These are phyloP conservation scores for Pisolithus microcarpus DNA, from an alignment of 768 basidiomycete species.

Conservation along the genomic window DNA sequence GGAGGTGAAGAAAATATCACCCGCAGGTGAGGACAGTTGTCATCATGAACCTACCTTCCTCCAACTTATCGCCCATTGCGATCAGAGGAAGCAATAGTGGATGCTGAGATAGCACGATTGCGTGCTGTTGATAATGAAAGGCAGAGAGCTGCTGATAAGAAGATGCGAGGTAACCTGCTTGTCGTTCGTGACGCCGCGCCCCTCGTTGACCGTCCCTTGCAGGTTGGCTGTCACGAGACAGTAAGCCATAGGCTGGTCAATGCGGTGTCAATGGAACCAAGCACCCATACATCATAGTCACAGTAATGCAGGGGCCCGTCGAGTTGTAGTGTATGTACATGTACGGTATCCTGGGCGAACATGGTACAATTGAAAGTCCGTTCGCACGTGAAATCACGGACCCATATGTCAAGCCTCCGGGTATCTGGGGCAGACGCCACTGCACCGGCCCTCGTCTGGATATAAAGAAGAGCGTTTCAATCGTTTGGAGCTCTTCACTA, in stretches of 20 bases:
- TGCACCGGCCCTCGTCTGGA: neutral
- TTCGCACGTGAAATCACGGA: constrained; percentile 9
- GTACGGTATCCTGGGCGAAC: no score
- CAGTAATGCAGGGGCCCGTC: neutral
- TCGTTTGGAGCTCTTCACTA: no score
- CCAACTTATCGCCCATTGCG: neutral
- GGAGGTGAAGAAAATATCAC: constrained; percentile 58
- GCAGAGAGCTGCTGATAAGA: constrained; percentile 58
- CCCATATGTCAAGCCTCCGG: neutral
- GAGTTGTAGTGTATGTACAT: no score
- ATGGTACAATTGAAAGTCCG: no score
- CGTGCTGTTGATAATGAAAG: constrained; percentile 59
- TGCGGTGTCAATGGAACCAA: no score
- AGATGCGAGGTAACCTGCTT: constrained; percentile 54
- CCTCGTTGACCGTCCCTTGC: constrained; percentile 2
- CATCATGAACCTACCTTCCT: neutral
- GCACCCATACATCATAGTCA: constrained; percentile 15
- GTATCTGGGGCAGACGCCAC: neutral
- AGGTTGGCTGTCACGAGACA: constrained; percentile 31
- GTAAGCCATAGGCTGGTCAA: constrained; percentile 11
- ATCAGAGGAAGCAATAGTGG: constrained; percentile 49
- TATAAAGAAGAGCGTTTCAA: neutral
- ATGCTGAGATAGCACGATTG: constrained; percentile 59
- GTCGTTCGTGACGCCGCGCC: neutral
- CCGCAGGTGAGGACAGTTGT: constrained; percentile 38